Base-by-base conservation (phyloP, 371 early-diverging fungal species). In the Zychaea mexicana region DNA sequence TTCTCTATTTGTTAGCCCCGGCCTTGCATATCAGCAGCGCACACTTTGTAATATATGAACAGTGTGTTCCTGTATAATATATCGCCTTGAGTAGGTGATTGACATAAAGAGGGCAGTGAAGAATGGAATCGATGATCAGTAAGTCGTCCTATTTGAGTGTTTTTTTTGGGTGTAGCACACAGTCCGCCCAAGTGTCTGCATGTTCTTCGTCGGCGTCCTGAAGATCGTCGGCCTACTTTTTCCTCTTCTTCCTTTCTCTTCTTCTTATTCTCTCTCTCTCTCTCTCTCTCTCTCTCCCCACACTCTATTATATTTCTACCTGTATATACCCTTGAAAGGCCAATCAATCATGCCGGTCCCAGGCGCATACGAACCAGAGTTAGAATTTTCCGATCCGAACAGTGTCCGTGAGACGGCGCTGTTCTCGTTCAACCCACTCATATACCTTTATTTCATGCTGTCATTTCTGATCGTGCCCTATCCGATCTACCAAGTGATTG, bases 381-480 rank as follows among this genome's bases (percentile, higher is more conserved):
- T 73, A 8, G 67, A 49, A 9, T 69, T 73, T 46, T 62, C 68
- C 9, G 61, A 70, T 60, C 74, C 65, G 4, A 24, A 27, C 8
- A 15, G 21, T 22, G 64, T 62, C 7, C 62, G 45, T 6, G 76
- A 74, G 39, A 69, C 82, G 7, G 71, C 78, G 2, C 56, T 82
- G 0, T 72, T 68, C 46, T 79, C 82, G 1, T 86, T 85, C 52
- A 79, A 86, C 57, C 82, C 85, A 5, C 64, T 84, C 38, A 72
- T 72, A 21, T 86, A 71, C 63, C 70, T 84, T 19, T 84, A 82
- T 53, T 87, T 87, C 60, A 82, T 84, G 71, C 58, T 85, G 21
- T 71, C 81, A 8, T 85, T 84, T 7, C 72, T 79, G n/a, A 32
- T 87, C 9, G 78, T 85, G 3, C 87, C 87, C 0, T 87, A 87